phyloP scores from a whole-genome alignment of 495 filamentous ascomycete species.

The Podospora conica region DNA sequence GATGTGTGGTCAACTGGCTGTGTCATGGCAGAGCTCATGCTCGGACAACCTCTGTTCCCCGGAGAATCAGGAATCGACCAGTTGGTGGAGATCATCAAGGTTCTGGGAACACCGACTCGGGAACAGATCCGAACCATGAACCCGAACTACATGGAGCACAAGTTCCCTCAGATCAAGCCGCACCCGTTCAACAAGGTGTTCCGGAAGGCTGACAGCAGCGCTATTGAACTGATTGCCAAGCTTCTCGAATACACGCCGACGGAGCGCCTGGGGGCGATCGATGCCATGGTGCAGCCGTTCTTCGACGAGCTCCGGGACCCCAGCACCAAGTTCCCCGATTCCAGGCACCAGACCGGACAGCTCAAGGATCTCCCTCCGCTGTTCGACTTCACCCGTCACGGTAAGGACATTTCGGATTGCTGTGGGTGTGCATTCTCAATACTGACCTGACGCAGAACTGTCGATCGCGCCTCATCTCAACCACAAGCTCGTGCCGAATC shows the following conservation, averaged over 20 bases:
- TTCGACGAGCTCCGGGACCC: slow-evolving; percentile 95
- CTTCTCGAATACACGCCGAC: slow-evolving; percentile 96
- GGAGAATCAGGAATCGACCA: slow-evolving; percentile 99
- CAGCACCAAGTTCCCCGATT: slow-evolving; percentile 82
- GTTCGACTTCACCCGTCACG: slow-evolving; percentile 91
- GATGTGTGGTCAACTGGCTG: slow-evolving; percentile 99
- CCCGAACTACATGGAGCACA: slow-evolving; percentile 99
- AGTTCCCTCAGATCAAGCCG: slow-evolving; percentile 99
- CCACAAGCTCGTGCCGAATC: slow-evolving; percentile 74
- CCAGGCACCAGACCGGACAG: slow-evolving; percentile 72
- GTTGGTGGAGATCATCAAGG: slow-evolving; percentile 98
- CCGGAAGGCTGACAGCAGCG: slow-evolving; percentile 84
- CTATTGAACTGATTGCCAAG: slow-evolving; percentile 90
- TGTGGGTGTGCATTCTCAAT: background rate
- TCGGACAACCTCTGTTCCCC: slow-evolving; percentile 97
- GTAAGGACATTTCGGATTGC: slow-evolving; percentile 45
- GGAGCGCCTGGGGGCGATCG: slow-evolving; percentile 84
- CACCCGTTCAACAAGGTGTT: slow-evolving; percentile 99
- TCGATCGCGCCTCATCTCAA: slow-evolving; percentile 89
- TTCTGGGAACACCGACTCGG: slow-evolving; percentile 92
- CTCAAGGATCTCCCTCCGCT: slow-evolving; percentile 75
- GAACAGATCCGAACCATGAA: slow-evolving; percentile 99
- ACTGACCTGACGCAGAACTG: slow-evolving; percentile 57
- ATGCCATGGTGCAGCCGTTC: slow-evolving; percentile 98
- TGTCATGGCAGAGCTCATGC: slow-evolving; percentile 98